Conservation (phyloP, 257 asterid species). For the Solanum pennellii region DNA sequence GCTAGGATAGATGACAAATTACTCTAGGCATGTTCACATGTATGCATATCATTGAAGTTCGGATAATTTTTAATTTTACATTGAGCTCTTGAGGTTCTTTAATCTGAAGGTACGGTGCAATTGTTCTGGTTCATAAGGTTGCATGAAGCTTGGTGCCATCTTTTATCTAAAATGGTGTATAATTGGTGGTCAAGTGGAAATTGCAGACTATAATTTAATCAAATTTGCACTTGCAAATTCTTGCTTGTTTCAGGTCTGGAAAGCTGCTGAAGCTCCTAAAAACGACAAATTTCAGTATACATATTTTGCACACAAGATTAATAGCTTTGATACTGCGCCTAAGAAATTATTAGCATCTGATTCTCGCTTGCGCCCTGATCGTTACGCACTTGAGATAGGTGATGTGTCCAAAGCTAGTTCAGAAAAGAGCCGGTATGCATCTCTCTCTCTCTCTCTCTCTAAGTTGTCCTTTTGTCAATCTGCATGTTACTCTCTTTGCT, state of each 20-base stretch:
- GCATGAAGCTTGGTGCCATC: background rate
- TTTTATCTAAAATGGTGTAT: background rate
- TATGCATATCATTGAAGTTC: background rate
- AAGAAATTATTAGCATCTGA: constrained; percentile 82
- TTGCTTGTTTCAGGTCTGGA: constrained; percentile 64
- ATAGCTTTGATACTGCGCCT: constrained; percentile 91
- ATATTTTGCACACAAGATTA: constrained; percentile 82
- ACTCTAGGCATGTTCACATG: background rate
- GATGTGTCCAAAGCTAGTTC: constrained; percentile 85
- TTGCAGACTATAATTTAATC: background rate
- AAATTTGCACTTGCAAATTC: background rate
- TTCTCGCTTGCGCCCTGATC: constrained; percentile 96
- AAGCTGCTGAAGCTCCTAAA: constrained; percentile 52
- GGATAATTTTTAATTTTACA: background rate
- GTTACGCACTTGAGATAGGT: constrained; percentile 95
- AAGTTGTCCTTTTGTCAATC: background rate
- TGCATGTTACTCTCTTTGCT: background rate
- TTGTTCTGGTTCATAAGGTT: background rate
- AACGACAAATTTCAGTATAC: constrained; percentile 89
- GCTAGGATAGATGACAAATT: background rate
- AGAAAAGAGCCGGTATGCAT: constrained; percentile 79
- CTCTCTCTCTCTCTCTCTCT: background rate
- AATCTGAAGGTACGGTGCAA: background rate
- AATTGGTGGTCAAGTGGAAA: background rate
- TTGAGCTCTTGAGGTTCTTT: background rate